A percentile compares a stretch with the other conserved stretches of the same genome.
Conservation (phyloP, 129 eudicot genomes). For the Helichrysum umbraculigerum region DNA sequence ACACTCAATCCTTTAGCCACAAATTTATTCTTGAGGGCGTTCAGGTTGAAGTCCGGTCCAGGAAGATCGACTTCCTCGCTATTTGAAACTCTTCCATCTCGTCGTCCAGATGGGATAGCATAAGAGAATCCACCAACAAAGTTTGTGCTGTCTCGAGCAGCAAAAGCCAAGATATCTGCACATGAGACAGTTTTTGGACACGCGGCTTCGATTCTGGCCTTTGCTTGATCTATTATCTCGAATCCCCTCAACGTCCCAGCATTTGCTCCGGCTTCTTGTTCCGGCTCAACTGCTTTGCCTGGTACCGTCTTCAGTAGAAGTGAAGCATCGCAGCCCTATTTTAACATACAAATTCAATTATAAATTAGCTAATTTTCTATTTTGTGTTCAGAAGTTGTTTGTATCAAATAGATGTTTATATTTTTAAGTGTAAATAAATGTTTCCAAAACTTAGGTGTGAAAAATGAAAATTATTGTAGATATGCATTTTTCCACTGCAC, state of each 20-base stretch:
- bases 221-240: constrained; percentile 57
- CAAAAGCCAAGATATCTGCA: constrained; percentile 56
- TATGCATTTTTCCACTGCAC: neutral
- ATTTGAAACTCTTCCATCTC: constrained; percentile 47
- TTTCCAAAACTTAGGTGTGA: too few relatives aligned
- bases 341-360: too few relatives aligned
- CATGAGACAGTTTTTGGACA: constrained; percentile 61
- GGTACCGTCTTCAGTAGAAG: constrained; percentile 38
- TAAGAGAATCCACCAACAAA: constrained; percentile 42
- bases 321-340: constrained; percentile 71
- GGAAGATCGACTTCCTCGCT: constrained; percentile 41
- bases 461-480: too few relatives aligned
- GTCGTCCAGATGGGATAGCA: constrained; percentile 43
- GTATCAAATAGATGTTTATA: too few relatives aligned
- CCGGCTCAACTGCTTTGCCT: constrained; percentile 23
- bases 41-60: neutral
- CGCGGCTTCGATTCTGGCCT: constrained; percentile 42
- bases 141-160: constrained; percentile 47
- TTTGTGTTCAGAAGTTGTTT: too few relatives aligned
- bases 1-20: constrained; percentile 37
- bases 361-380: too few relatives aligned
- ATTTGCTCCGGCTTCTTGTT: constrained; percentile 37
- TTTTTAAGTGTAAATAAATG: too few relatives aligned
- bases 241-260: constrained; percentile 44
- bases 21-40: constrained; percentile 14